Base-by-base conservation (phyloP, 2,329 filamentous ascomycete species). In the Penicillium verrucosum region DNA sequence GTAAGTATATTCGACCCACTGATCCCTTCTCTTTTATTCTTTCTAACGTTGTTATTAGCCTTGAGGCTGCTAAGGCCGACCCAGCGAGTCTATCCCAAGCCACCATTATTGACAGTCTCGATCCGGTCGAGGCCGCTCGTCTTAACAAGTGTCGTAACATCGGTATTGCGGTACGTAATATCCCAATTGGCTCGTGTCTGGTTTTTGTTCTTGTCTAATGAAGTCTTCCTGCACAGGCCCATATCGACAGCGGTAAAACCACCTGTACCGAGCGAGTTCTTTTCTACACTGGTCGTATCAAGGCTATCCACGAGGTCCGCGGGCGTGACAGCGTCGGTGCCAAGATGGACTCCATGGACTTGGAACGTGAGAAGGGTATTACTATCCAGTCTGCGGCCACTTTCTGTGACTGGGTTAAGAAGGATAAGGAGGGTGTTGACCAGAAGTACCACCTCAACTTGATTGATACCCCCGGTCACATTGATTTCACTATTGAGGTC, bases 271-370 rank as follows among this genome's bases (percentile, higher is more conserved):
- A 99, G 79, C 89, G 94, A 75, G 92, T 99, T 43, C 88, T 99
- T 56, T 99, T 92, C 83, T 99, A 99, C 77, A 97, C 94, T 54
- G 94, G 94, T 64, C 89, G 94, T 72, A 97, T 97, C 78, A 95
- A 95, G 73, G 84, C 90, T 32, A 97, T 99, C 69, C 94, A 99
- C 80, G 94, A 99, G 78, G 94, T 99, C 42, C 86, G 94, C 70
- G 73, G 73, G 50, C 92, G 93, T 72, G 94, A 99, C 82, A 85
- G 89, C 36, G 92, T 97, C 40, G 94, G 94, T 63, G 94, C 94
- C 59, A 99, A 99, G 81, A 99, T 99, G 94, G 94, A 99, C 80
- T 97, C 92, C 27, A 99, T 99, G 94, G 94, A 99, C 68, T 82
- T 99, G 65, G 94, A 99, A 79, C 85, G 94, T 76, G 94, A 97